Evolutionary conservation across 2,329 filamentous ascomycete species (phyloP), one percentile per base, ranked within the genome.

Genomic region (Trichoderma guizhouense): DNA sequence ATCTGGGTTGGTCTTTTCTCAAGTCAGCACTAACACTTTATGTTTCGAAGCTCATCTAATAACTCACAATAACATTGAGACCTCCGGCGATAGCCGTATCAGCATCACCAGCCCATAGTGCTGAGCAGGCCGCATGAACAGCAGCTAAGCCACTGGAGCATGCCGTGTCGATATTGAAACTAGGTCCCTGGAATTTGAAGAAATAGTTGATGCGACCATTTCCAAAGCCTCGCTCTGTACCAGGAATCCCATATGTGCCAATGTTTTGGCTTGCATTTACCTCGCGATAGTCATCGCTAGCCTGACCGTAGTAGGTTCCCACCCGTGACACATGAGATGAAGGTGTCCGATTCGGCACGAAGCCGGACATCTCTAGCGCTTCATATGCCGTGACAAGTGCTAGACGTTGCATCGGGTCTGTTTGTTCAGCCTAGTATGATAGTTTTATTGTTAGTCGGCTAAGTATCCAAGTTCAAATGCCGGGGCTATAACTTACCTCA

Each of bases 1-100:
- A 36, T 61, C 58, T 15, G 58, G 58, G 1, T 36, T 61, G 0
- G 58, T 61, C 58, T 61, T 15, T 61, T 30, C 6, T 8, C 5
- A 18, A 1, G 32, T 61, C 32, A 61, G 58, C n/a, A 18, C 21
- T 7, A 34, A 9, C 7, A 9, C 12, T 6, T 0, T 2, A 15
- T 36, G 2, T 15, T 1, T 15, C 4, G 3, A 6, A 24, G 18
- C 3, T 1, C 7, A 6, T n/a, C 14, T 11, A 8, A n/a, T 12
- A n/a, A 61, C 58, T 61, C 7, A 61, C 58, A 36, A 61, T 61
- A 72, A 94, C 90, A 65, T 93, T 94, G 24, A 93, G 83, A 73
- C 93, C 93, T 72, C 93, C 93, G 3, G 93, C 91, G 34, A 94
- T 89, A 1, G 93, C 93, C 11, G 92, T 95, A 77, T 96, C 93